These are phyloP conservation scores for Quillaja saponaria DNA, from an alignment of 306 rosid species.

Conservation along the genomic window DNA sequence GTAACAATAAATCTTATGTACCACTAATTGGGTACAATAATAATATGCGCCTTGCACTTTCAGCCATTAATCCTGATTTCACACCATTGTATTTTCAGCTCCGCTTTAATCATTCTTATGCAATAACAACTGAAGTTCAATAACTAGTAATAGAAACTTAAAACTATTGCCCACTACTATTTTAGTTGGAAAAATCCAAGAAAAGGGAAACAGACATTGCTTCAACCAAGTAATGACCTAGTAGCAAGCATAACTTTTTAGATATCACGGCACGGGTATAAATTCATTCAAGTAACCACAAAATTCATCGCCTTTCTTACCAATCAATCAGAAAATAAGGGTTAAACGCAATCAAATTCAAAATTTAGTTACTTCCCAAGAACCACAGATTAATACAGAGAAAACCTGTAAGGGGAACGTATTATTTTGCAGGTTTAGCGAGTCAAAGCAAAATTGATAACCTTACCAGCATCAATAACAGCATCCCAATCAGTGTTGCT, in stretches of 20 bases:
- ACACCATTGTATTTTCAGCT: constrained; percentile 1
- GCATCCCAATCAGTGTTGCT: constrained; percentile 90
- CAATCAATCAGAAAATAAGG: background rate
- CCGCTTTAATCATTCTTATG: constrained; percentile 4
- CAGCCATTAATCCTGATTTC: background rate
- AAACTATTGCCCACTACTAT: background rate
- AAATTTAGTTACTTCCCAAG: background rate
- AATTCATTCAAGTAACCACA: background rate
- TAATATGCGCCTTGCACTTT: background rate
- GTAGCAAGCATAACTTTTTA: no score
- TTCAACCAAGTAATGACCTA: background rate
- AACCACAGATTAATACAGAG: background rate
- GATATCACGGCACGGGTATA: no score
- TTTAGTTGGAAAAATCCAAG: background rate
- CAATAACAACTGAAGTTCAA: background rate
- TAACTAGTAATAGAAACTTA: no score
- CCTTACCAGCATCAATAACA: constrained; percentile 89
- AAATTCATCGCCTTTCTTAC: background rate
- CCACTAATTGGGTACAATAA: no score
- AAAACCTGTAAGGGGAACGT: no score
- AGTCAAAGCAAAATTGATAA: constrained; percentile 25
- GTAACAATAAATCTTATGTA: no score
- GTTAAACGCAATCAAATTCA: background rate
- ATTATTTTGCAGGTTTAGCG: background rate
- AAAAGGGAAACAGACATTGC: background rate